phyloP scores from a whole-genome alignment of 768 basidiomycete species.

The Amanita rubescens region DNA sequence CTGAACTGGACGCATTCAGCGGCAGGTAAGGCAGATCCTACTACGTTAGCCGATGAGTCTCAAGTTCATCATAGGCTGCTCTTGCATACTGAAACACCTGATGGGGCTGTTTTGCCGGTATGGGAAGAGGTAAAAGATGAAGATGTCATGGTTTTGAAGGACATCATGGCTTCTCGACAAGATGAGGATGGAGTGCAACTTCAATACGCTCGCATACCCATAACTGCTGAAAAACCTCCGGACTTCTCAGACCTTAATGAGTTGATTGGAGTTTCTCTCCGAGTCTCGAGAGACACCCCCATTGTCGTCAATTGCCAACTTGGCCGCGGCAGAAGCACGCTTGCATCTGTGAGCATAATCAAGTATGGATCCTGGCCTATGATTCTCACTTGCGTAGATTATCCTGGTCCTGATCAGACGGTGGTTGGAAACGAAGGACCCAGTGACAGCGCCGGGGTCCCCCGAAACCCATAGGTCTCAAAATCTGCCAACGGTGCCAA shows the following conservation, averaged over 20 bases:
- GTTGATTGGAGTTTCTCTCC: conserved; percentile 71
- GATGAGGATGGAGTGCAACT: conserved; percentile 50
- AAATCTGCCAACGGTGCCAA: conserved; percentile 39
- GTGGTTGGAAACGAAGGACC: conserved; percentile 57
- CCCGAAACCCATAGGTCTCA: conserved; percentile 20
- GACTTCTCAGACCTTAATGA: conserved; percentile 71
- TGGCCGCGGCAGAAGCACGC: conserved; percentile 84
- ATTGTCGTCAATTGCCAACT: conserved; percentile 96
- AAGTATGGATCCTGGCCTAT: neutral
- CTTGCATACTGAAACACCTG: conserved; percentile 81
- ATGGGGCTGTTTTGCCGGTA: conserved; percentile 84
- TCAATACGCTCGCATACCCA: conserved; percentile 79
- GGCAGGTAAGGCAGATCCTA: conserved; percentile 49
- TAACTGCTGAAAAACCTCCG: conserved; percentile 83
- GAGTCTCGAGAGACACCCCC: conserved; percentile 61
- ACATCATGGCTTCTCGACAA: conserved; percentile 68
- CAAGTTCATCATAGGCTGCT: conserved; percentile 46
- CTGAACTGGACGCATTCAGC: conserved; percentile 77
- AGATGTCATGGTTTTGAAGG: conserved; percentile 76
- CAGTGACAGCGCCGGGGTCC: conserved; percentile 32
- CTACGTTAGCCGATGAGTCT: neutral
- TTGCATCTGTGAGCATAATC: conserved; percentile 61
- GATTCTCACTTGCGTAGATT: conserved; percentile 35
- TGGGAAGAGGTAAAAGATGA: conserved; percentile 83
- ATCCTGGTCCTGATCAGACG: conserved; percentile 76